Evolutionary conservation across 192 early-diverging fungal genomes (phyloP).

Genomic region (Podila clonocystis): DNA sequence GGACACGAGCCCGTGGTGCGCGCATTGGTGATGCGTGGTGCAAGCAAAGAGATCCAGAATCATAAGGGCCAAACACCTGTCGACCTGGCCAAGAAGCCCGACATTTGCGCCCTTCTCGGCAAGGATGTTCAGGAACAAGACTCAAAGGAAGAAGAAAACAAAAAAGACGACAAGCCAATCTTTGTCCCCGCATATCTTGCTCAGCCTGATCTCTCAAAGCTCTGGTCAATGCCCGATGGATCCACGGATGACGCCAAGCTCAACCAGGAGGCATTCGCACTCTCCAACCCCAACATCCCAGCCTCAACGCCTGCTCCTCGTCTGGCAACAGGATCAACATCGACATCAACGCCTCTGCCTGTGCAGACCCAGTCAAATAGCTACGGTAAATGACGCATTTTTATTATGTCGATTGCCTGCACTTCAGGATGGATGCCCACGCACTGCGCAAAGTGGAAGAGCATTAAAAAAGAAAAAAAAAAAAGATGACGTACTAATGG

Average conservation of each 20-base stretch:
- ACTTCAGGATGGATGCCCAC: too few species aligned
- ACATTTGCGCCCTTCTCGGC: slow-evolving; percentile 55
- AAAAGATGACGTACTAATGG: not conserved
- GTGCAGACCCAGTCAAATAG: too few species aligned
- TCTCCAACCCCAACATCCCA: slow-evolving; percentile 28
- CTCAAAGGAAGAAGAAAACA: not conserved
- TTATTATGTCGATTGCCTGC: too few species aligned
- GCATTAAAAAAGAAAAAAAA: too few species aligned
- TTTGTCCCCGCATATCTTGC: slow-evolving; percentile 73
- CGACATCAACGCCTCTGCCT: not conserved
- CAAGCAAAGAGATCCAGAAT: slow-evolving; percentile 63
- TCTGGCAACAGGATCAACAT: not conserved
- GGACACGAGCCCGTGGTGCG: slow-evolving; percentile 68
- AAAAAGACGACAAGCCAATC: slow-evolving; percentile 8
- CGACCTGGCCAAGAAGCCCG: slow-evolving; percentile 67
- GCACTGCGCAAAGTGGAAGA: not conserved
- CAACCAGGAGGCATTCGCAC: slow-evolving; percentile 45
- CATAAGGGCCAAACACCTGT: slow-evolving; percentile 69
- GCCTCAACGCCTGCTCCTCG: slow-evolving; percentile 17
- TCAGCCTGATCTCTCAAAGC: slow-evolving; percentile 73
- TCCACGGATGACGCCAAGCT: slow-evolving; percentile 53
- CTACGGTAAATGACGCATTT: too few species aligned
- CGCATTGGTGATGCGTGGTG: slow-evolving; percentile 72
- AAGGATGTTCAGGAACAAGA: slow-evolving; percentile 19
- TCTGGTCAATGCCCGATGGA: slow-evolving; percentile 73